Percentiles rank a stretch among this genome's conserved stretches.
These are phyloP conservation scores for Steccherinum ochraceum DNA, from an alignment of 768 basidiomycete species.

Conservation along the genomic window DNA sequence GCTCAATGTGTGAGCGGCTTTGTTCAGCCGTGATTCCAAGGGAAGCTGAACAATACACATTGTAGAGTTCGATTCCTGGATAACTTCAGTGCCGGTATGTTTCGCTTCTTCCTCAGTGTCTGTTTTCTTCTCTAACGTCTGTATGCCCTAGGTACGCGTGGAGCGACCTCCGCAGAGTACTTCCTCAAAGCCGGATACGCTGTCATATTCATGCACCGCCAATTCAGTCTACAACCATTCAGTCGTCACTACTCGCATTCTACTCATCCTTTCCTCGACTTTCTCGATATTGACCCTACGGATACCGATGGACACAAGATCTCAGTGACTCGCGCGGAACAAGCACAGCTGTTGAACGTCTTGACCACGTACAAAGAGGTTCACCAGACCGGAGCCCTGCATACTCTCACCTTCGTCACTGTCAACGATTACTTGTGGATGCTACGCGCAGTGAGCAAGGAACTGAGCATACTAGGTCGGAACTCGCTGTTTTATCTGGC, in stretches of 20 bases:
- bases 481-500: conserved; percentile 93
- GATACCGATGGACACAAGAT: conserved; percentile 38
- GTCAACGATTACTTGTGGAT: conserved; percentile 97
- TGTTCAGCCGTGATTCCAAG: conserved; percentile 4
- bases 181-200: conserved; percentile 92
- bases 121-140: conserved; percentile 1
- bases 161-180: conserved; percentile 97
- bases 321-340: conserved; percentile 60
- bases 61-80: conserved; percentile 95
- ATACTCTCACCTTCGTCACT: conserved; percentile 86
- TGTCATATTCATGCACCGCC: conserved; percentile 97
- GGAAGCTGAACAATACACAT: conserved; percentile 15
- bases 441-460: conserved; percentile 74
- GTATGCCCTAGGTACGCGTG: conserved; percentile 71
- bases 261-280: conserved; percentile 95
- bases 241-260: conserved; percentile 97
- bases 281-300: conserved; percentile 60
- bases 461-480: conserved; percentile 63
- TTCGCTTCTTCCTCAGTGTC: not conserved
- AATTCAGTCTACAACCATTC: conserved; percentile 97
- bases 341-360: conserved; percentile 60
- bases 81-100: conserved; percentile 93
- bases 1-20: conserved; percentile 86
- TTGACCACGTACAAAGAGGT: conserved; percentile 77
- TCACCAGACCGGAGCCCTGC: conserved; percentile 64